Evolutionary conservation across 306 rosid species (phyloP).

Genomic region (Lathyrus aphaca): DNA sequence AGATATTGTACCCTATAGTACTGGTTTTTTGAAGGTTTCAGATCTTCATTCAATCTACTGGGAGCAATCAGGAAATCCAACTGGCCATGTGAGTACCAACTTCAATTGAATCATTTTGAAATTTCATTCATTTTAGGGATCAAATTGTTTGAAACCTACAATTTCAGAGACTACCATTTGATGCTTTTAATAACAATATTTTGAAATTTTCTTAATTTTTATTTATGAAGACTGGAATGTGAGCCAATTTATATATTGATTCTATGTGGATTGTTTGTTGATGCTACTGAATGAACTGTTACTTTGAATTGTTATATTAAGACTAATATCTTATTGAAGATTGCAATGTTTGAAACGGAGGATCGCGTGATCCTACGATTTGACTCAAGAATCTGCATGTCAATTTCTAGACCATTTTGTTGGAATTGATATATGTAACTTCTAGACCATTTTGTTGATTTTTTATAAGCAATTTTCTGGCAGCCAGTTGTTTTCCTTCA

Average conservation of each 20-base stretch:
- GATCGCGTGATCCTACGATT: no score
- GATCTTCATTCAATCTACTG: constrained; percentile 80
- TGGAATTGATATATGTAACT: constrained; percentile 5
- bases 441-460: no score
- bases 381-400: not conserved
- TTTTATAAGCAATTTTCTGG: constrained; percentile 41
- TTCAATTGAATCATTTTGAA: not conserved
- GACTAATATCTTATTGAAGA: no score
- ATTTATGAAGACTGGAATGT: constrained; percentile 10
- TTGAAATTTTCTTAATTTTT: not conserved
- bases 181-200: not conserved
- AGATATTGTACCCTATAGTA: constrained; percentile 60
- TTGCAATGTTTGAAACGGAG: not conserved
- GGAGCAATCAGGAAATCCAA: constrained; percentile 93
- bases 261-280: no score
- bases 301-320: constrained; percentile 2
- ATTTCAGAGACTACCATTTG: not conserved
- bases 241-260: no score
- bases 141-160: not conserved
- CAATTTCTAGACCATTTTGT: constrained; percentile 4
- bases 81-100: constrained; percentile 74
- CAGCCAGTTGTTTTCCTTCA: constrained; percentile 92
- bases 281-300: constrained; percentile 17
- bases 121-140: not conserved
- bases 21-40: constrained; percentile 78